phyloP scores from a whole-genome alignment of 2,329 filamentous ascomycete genomes.

The Fusarium sp. region DNA sequence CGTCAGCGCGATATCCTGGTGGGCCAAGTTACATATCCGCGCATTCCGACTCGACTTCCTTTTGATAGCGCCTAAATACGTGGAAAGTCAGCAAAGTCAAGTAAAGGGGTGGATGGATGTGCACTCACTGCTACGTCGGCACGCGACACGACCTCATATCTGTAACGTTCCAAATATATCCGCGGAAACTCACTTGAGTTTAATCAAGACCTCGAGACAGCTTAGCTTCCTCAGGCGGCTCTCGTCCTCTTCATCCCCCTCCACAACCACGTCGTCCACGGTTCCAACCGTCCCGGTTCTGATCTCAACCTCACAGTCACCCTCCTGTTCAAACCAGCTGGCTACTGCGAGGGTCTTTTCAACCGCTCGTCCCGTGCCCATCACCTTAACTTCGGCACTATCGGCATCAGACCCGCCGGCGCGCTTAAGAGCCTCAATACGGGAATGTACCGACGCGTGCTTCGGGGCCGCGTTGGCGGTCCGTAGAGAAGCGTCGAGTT shows the following conservation, averaged over 20 bases:
- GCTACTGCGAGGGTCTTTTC: constrained; percentile 72
- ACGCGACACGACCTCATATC: constrained; percentile 10
- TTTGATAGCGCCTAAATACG: constrained; percentile 2
- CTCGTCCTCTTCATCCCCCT: constrained; percentile 53
- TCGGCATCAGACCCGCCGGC: constrained; percentile 44
- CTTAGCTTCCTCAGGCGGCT: constrained; percentile 63
- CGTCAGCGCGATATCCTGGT: constrained; percentile 25
- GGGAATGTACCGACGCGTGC: constrained; percentile 58
- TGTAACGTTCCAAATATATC: constrained; percentile 14
- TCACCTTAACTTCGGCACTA: constrained; percentile 63
- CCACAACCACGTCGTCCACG: constrained; percentile 72
- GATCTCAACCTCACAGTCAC: constrained; percentile 68
- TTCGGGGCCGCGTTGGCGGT: constrained; percentile 60
- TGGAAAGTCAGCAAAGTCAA: constrained; percentile 16
- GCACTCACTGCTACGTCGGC: constrained; percentile 17
- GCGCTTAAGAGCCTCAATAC: constrained; percentile 57
- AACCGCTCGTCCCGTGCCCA: constrained; percentile 76
- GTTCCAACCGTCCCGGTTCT: constrained; percentile 73
- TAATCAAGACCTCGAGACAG: constrained; percentile 62
- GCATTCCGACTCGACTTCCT: constrained; percentile 32
- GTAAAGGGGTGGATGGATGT: constrained; percentile 14
- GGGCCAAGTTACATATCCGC: constrained; percentile 18
- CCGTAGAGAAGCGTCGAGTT: constrained; percentile 66
- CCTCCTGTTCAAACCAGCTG: constrained; percentile 72
- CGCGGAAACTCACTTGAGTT: constrained; percentile 53